A percentile compares a stretch with the other conserved stretches of the same genome.
These are phyloP conservation scores for Botrytis pseudocinerea DNA, from an alignment of 2,329 filamentous ascomycete genomes.

Conservation along the genomic window DNA sequence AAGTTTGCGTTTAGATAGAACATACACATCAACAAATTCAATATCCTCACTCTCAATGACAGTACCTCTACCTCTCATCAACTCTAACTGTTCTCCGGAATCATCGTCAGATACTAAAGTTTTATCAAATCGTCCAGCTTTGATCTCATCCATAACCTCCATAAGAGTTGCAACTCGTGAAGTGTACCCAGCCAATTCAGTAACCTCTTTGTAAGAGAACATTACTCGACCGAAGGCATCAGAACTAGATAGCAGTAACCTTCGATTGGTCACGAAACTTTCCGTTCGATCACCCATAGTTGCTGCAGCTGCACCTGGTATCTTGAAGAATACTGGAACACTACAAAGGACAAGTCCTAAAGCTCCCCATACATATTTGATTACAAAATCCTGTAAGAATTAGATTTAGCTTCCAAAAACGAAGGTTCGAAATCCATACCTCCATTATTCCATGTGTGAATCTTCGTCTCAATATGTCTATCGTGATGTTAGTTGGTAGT, in stretches of 20 bases:
- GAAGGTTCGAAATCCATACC: slow-evolving; percentile 24
- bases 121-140: slow-evolving; percentile 90
- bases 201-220: slow-evolving; percentile 98
- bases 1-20: slow-evolving; percentile 28
- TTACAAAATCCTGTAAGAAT: slow-evolving; percentile 72
- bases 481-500: slow-evolving; percentile 38
- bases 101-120: slow-evolving; percentile 88
- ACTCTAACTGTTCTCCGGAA: slow-evolving; percentile 76
- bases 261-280: slow-evolving; percentile 88
- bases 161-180: slow-evolving; percentile 86
- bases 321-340: slow-evolving; percentile 92
- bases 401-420: not conserved
- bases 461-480: slow-evolving; percentile 76
- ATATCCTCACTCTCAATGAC: slow-evolving; percentile 83
- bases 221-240: slow-evolving; percentile 95
- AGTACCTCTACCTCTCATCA: slow-evolving; percentile 78
- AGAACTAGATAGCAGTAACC: slow-evolving; percentile 88
- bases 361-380: slow-evolving; percentile 99
- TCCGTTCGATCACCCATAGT: slow-evolving; percentile 70
- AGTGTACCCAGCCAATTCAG: slow-evolving; percentile 93
- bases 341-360: slow-evolving; percentile 89
- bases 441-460: slow-evolving; percentile 99
- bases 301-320: slow-evolving; percentile 62
- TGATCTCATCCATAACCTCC: slow-evolving; percentile 92
- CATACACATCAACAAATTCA: slow-evolving; percentile 77